Base-by-base conservation (phyloP, 1,284 basidiomycete genomes). In the Spongiforma sp. region DNA sequence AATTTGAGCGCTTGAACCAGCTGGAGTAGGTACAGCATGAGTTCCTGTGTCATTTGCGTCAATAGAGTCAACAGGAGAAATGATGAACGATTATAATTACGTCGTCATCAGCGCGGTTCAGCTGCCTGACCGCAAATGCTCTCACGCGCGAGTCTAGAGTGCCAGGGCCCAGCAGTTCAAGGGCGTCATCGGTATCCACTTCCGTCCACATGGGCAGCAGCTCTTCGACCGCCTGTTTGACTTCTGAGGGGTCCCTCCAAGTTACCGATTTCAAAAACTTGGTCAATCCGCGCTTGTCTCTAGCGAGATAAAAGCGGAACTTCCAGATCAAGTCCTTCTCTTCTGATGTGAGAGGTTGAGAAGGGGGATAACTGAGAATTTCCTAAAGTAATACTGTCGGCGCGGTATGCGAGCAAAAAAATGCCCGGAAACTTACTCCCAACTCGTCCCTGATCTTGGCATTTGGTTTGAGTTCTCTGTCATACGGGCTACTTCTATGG, bases 311-410 rank as follows among this genome's bases (percentile, higher is more conserved):
- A 80, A 99, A 99, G 14, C 98, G 89, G 84, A 98, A 99, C 75
- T 98, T 96, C 98, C 98, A 99, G 30, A 99, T 90, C 21, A 97
- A 80, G 69, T 99, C 97, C 76, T 97, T 98, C 80, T 99, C 97
- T 71, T 96, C 91, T 0, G 95, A 90, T 1, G 88, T 94, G 7
- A 99, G 84, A 12, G 88, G 85, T 64, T 93, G 93, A 60, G 94
- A 98, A 0, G 98, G 97, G 1, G 96, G 89, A 75, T 94, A 99
- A 62, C 86, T 90, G 62, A 99, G 86, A 53, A 99, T 96, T 65
- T 91, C 89, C 95, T 98, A 65, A 5, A 7, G 58, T 33, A 32
- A 34, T 48, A 8, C 55, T 17, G 63, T 63, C 46, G 37, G 53
- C 46, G 50, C 59, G 32, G 26, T 36, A 21, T 33, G 36, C 39